phyloP scores from a whole-genome alignment of 1,284 basidiomycete species.

The Heliocybe sulcata region DNA sequence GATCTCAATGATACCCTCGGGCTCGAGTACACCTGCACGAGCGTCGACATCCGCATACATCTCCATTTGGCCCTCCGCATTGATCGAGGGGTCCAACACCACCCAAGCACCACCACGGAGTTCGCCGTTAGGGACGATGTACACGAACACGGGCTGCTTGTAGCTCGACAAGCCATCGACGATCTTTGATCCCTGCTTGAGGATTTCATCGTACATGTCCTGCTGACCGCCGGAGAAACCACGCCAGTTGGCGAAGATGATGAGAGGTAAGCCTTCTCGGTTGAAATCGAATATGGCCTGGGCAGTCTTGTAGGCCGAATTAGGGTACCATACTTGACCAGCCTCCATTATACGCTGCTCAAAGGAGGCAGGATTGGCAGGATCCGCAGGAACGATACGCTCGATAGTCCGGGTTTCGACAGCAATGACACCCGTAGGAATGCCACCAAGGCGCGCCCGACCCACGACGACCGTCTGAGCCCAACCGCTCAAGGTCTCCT shows the following conservation, averaged over 20 bases:
- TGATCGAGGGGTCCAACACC: conserved; percentile 96
- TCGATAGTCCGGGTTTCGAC: conserved; percentile 98
- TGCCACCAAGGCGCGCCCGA: conserved; percentile 92
- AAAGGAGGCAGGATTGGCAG: conserved; percentile 96
- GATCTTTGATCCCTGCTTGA: conserved; percentile 95
- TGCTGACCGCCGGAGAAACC: conserved; percentile 99
- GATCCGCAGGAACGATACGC: conserved; percentile 94
- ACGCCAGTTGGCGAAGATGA: conserved; percentile 99
- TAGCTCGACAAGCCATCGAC: conserved; percentile 97
- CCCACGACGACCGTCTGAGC: conserved; percentile 98
- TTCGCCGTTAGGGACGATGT: conserved; percentile 98
- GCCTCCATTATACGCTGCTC: conserved; percentile 99
- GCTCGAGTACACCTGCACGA: conserved; percentile 95
- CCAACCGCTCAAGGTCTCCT: conserved; percentile 94
- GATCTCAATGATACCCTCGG: conserved; percentile 95
- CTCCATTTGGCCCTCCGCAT: conserved; percentile 92
- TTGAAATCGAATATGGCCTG: conserved; percentile 99
- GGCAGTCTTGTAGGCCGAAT: conserved; percentile 99
- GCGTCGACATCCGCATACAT: conserved; percentile 98
- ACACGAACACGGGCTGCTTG: conserved; percentile 98
- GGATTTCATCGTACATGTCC: conserved; percentile 95
- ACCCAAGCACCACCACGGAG: conserved; percentile 99
- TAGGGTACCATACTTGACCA: conserved; percentile 99
- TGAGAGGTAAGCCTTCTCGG: conserved; percentile 92
- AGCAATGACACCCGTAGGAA: conserved; percentile 96